A percentile compares a stretch with the other conserved stretches of the same genome.
Evolutionary conservation across 176 grass and related monocot genomes (phyloP).

Genomic region (Echinochloa phyllopogon): DNA sequence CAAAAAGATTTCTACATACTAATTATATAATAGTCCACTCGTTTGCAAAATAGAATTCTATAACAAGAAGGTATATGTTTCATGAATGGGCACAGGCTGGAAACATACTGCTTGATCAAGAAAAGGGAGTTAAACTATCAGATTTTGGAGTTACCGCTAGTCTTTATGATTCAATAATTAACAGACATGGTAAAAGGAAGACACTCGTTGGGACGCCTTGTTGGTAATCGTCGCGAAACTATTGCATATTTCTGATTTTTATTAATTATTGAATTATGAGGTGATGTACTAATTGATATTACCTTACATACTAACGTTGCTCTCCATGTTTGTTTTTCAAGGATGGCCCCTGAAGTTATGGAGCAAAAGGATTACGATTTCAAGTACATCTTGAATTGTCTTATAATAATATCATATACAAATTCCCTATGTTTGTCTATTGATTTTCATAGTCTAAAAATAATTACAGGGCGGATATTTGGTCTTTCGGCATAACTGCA

Average conservation of each 20-base stretch:
- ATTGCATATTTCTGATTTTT: not conserved
- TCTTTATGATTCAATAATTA: conserved; percentile 85
- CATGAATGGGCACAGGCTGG: conserved; percentile 61
- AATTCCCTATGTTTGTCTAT: not conserved
- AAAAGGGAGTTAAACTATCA: conserved; percentile 74
- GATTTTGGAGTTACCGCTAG: conserved; percentile 92
- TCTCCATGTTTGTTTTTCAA: conserved; percentile 21
- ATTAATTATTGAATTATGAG: not conserved
- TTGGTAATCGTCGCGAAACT: conserved; percentile 51
- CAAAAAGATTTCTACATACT: too few species aligned
- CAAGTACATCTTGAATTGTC: conserved; percentile 50
- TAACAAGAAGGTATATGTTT: conserved; percentile 2
- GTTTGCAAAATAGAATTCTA: not conserved
- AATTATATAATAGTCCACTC: not conserved
- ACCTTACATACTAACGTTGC: not conserved
- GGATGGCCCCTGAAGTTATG: conserved; percentile 99
- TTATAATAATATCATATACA: not conserved
- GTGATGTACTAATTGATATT: not conserved
- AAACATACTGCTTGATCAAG: conserved; percentile 87
- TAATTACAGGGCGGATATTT: conserved; percentile 80
- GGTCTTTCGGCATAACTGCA: conserved; percentile 97
- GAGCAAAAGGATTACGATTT: conserved; percentile 91
- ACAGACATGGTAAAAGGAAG: conserved; percentile 73
- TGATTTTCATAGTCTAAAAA: conserved; percentile 5
- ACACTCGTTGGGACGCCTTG: conserved; percentile 97